A percentile compares a stretch with the other conserved stretches of the same genome.
phyloP scores from a whole-genome alignment of 257 asterid species.

The Rauvolfia tetraphylla region DNA sequence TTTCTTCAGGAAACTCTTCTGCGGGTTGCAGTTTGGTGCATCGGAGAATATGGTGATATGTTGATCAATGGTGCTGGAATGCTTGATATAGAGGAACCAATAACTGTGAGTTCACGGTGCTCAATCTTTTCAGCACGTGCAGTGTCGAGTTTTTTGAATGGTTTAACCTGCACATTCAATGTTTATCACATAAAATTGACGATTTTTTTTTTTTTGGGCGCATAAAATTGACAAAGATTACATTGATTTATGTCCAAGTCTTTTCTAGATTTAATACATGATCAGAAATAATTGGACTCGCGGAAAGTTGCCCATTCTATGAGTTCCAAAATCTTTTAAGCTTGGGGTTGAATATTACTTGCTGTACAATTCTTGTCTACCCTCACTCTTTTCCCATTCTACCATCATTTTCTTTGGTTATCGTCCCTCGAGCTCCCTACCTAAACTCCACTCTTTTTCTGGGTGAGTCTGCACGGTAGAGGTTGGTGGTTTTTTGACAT shows the following conservation, averaged over 20 bases:
- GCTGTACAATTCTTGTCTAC: not conserved
- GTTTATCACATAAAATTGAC: not conserved
- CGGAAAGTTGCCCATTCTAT: not conserved
- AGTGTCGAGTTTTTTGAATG: not conserved
- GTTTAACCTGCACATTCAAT: not conserved
- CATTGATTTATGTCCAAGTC: not conserved
- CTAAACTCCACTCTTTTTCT: not conserved
- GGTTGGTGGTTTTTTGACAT: not conserved
- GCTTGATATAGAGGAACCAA: slow-evolving; percentile 73
- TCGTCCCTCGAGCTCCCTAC: not conserved
- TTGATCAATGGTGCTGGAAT: slow-evolving; percentile 64
- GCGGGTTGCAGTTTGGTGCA: slow-evolving; percentile 97
- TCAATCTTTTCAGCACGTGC: not conserved
- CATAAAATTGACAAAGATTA: not conserved
- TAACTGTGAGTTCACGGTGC: slow-evolving; percentile 61
- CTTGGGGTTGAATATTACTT: not conserved
- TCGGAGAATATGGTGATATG: slow-evolving; percentile 98
- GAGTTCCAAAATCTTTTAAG: not conserved
- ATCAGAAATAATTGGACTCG: not conserved
- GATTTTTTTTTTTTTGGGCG: too few species aligned
- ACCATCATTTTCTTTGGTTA: not conserved
- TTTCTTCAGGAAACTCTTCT: slow-evolving; percentile 78
- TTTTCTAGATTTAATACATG: not conserved
- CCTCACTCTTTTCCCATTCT: not conserved
- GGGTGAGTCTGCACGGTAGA: not conserved